Evolutionary conservation across 2,329 filamentous ascomycete genomes (phyloP).

Genomic region (Fusarium fujikuroi): DNA sequence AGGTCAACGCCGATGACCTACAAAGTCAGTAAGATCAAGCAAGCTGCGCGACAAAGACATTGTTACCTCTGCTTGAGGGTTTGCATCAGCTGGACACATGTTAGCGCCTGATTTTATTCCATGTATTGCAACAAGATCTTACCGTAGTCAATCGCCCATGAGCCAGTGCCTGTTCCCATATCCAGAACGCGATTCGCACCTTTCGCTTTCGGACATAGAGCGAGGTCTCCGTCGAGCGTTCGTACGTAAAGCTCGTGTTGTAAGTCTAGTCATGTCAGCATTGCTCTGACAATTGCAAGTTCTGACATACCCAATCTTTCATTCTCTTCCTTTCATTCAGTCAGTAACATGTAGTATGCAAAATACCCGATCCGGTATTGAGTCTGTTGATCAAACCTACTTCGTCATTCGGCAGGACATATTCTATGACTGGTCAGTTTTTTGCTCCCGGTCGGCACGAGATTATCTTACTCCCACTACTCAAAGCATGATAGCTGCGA

Average conservation of each 20-base stretch:
- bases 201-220: neutral
- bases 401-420: neutral
- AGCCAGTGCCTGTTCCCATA: neutral
- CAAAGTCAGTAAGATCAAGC: neutral
- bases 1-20: constrained; percentile 30
- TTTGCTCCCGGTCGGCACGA: rapidly evolving
- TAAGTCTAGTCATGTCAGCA: neutral
- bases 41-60: too few species aligned
- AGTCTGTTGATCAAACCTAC: neutral
- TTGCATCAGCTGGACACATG: neutral
- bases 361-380: rapidly evolving
- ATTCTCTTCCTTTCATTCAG: neutral
- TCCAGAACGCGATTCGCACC: neutral
- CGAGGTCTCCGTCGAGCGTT: neutral
- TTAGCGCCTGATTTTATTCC: rapidly evolving
- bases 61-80: neutral
- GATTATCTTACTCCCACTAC: neutral
- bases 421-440: neutral
- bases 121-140: neutral
- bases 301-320: neutral
- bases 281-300: rapidly evolving
- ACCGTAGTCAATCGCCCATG: neutral
- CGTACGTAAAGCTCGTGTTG: neutral
- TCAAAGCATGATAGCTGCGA: neutral
- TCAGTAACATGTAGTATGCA: neutral